A percentile compares a stretch with the other conserved stretches of the same genome.
These are phyloP conservation scores for Pythium aquatile DNA, from an alignment of 352 stramenopile species.

Conservation along the genomic window DNA sequence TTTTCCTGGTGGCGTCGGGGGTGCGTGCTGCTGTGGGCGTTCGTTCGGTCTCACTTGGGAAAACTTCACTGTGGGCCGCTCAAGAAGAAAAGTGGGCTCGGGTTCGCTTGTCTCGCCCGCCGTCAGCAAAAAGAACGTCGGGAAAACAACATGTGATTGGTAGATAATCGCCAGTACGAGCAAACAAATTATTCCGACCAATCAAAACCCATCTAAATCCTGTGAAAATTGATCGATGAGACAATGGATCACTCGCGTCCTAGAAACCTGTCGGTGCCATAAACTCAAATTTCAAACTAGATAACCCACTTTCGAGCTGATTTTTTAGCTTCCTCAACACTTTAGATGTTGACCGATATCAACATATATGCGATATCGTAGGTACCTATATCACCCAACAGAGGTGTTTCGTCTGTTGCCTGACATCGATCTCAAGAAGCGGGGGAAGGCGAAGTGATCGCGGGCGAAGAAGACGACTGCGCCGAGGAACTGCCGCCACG, in stretches of 20 bases:
- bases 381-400: not conserved
- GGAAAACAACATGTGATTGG: slow-evolving; percentile 3
- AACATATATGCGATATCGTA: slow-evolving; percentile 4
- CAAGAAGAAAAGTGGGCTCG: not conserved
- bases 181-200: slow-evolving; percentile 1
- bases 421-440: slow-evolving; percentile 14
- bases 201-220: not conserved
- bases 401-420: slow-evolving; percentile 16
- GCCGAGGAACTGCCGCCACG: not conserved
- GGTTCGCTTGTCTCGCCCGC: slow-evolving; percentile 24
- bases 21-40: slow-evolving; percentile 7
- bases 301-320: not conserved
- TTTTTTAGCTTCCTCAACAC: not conserved
- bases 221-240: slow-evolving; percentile 23
- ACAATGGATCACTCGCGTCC: slow-evolving; percentile 17
- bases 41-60: slow-evolving; percentile 15
- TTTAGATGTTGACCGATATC: not conserved
- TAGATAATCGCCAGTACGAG: not conserved
- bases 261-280: slow-evolving; percentile 3
- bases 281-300: slow-evolving; percentile 8
- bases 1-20: not conserved
- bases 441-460: slow-evolving; percentile 20
- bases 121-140: slow-evolving; percentile 19
- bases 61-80: slow-evolving; percentile 9
- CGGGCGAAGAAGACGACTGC: slow-evolving; percentile 2